Percentiles rank a stretch among this genome's conserved stretches.
Conservation (phyloP, 306 rosid genomes). For the Adenanthera pavonina region DNA sequence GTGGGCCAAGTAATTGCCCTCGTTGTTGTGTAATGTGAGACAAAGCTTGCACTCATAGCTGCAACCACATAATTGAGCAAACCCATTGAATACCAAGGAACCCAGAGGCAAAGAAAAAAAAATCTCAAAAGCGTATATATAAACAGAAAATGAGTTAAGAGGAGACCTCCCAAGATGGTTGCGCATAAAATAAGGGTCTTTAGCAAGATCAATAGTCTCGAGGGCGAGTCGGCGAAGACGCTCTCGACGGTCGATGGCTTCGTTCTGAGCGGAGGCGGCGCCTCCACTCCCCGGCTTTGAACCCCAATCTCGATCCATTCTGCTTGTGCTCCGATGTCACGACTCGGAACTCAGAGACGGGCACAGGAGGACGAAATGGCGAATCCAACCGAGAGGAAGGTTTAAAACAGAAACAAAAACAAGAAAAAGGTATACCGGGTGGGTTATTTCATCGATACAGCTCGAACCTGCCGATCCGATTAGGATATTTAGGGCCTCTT, state of each 20-base stretch:
- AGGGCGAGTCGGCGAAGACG: conserved; percentile 91
- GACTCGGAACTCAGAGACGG: neutral
- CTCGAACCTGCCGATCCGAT: too few relatives aligned
- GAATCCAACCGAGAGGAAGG: neutral
- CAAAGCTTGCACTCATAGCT: conserved; percentile 75
- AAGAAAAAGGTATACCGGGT: too few relatives aligned
- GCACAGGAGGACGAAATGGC: neutral
- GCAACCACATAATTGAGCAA: conserved; percentile 21
- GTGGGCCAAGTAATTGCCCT: conserved; percentile 73
- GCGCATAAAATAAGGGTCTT: conserved; percentile 88
- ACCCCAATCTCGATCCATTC: conserved; percentile 97
- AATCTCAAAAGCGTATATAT: neutral
- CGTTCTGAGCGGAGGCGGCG: conserved; percentile 94
- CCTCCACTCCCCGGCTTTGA: conserved; percentile 98
- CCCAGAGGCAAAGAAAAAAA: neutral
- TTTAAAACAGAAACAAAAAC: neutral
- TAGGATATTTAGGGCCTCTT: too few relatives aligned
- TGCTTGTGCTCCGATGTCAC: conserved; percentile 1
- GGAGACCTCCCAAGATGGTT: conserved; percentile 72
- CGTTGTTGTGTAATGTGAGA: conserved; percentile 70
- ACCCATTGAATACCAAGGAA: conserved; percentile 14
- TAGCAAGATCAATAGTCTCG: conserved; percentile 92
- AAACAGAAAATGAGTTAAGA: neutral
- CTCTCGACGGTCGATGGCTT: conserved; percentile 95
- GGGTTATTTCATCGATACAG: too few relatives aligned